These are phyloP conservation scores for Chlamydomonas schloesseri DNA, from an alignment of 139 green algal genomes.

Conservation along the genomic window DNA sequence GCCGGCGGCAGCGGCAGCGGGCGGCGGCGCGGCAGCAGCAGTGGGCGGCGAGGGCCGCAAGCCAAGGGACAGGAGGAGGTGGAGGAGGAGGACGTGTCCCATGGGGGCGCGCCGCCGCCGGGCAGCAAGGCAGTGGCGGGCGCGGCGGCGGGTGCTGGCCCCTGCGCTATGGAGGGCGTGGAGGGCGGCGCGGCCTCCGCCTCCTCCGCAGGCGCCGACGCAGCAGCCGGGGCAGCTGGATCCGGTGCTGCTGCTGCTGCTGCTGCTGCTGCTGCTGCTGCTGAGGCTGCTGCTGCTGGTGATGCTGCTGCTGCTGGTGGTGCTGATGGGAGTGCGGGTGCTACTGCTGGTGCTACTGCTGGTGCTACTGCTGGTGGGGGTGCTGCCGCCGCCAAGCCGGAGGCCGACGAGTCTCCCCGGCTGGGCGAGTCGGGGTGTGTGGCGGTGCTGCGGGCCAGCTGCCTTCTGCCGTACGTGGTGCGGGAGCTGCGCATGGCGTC, in stretches of 20 bases:
- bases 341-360: background rate
- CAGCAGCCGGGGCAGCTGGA: background rate
- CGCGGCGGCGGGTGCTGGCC: background rate
- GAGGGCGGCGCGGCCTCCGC: background rate
- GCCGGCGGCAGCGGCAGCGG: background rate
- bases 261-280: background rate
- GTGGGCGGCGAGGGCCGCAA: background rate
- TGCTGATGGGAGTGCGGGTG: too few species aligned
- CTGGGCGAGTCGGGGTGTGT: background rate
- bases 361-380: background rate
- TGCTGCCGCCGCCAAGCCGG: background rate
- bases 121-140: background rate
- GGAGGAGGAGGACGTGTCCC: background rate
- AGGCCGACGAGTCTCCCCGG: background rate
- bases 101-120: background rate
- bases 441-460: conserved; percentile 1
- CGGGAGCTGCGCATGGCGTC: conserved; percentile 64
- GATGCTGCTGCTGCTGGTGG: too few species aligned
- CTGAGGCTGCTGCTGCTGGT: too few species aligned
- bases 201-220: too few species aligned
- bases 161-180: conserved; percentile 30
- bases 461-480: conserved; percentile 63
- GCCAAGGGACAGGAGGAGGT: background rate
- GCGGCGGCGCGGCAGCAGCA: background rate
- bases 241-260: background rate